Evolutionary conservation across 148 eudicot species (phyloP), one percentile per base, ranked within the genome.

Genomic region (Rheum nobile): DNA sequence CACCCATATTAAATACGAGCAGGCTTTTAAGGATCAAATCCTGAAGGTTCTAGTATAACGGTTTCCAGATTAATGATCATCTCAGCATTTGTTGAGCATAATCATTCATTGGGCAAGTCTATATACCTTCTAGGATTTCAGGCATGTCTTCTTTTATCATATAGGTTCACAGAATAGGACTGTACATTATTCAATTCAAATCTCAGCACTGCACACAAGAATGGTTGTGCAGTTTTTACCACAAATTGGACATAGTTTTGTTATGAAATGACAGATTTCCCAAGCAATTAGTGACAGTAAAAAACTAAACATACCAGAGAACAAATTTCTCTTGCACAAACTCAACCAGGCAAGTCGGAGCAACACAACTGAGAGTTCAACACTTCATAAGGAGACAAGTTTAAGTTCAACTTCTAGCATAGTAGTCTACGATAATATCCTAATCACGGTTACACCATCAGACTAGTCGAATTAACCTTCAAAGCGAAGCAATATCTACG

Each of bases 361-460:
- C 34, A 59, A 10, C 67, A 59, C 26, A 50, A 50, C 24, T 4
- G 8, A 16, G 57, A 28, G 39, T 65, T 32, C 70, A 65, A 2
- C 70, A 65, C 9, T 32, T 31, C 19, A 32, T 65, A 32, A 3
- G 70, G 41, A 16, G 39, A 65, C 10, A 1, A 65, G n/a, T 65
- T 65, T 1, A 32, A 65, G 39, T 65, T 34, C 9, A 17, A 6
- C 39, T 65, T 65, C 70, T 34, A 65, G 39, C 70, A 32, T 17
- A 65, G 70, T 65, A 65, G 70, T 29, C 70, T 65, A 31, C 6
- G 22, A 31, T 32, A 32, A 65, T 10, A 57, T n/a, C 70, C 39
- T 65, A 34, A 65, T 65, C 70, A 14, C 10, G 21, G 6, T 65
- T 65, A 65, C 70, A 65, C 70, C 70, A 65, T 65, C 41, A 32